Evolutionary conservation across 805 yeast genomes (phyloP), one percentile per base, ranked within the genome.

Genomic region (Candida alai): DNA sequence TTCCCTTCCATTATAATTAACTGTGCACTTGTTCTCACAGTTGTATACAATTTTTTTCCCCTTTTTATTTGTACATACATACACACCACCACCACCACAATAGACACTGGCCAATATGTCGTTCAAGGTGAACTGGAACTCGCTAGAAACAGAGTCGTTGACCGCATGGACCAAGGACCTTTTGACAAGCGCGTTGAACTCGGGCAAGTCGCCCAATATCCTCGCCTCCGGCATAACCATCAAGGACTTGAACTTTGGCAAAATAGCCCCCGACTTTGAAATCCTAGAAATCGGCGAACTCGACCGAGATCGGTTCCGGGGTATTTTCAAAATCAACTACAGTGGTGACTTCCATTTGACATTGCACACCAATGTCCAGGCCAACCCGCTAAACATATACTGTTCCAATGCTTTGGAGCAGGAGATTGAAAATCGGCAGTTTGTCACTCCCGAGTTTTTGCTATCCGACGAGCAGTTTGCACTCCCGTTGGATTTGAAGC

Each of bases 271-370:
- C 1, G 65, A 70, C 36, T 76, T 84, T 41, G 95, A 84, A 56
- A 80, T 85, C 23, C 62, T 84, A 39, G 95, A 84, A 49, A 80
- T 84, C 43, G 95, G 95, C 4, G 95, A 85, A 52, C 58, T 85
- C 21, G 93, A 79, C 5, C 67, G 65, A 18, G 93, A 84, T 56
- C 60, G 84, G 41, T 85, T 84, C 49, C 66, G 93, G 38, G 94
- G 95, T 2, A 85, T 84, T 14, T 85, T 84, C 65, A 84, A 84
- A 48, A 71, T 84, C 41, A 77, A 74, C 45, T 84, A 85, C 52
- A 65, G 68, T 30, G 95, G 95, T 2, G 86, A 82, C 53, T 85
- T 87, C 13, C 75, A 75, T 35, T 74, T 84, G 35, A 80, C 88
- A 1, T 66, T 85, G 33, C 82, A 78, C 35, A 84, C 94, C 0